Percentiles rank a stretch among this genome's conserved stretches.
Evolutionary conservation across 345 rosid genomes (phyloP).

Genomic region (Citrus sinensis): DVS_A1.0 CM039165.1:33161001-33161500

Average conservation of each 20-base stretch:
- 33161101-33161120: no score
- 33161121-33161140: no score
- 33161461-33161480: conserved; percentile 10
- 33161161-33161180: no score
- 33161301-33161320: neutral
- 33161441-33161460: neutral
- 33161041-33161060: no score
- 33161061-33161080: no score
- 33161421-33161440: neutral
- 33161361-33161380: neutral
- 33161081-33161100: no score
- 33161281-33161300: neutral
- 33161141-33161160: no score
- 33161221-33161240: no score
- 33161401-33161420: neutral
- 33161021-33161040: neutral
- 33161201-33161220: neutral
- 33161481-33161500: conserved; percentile 30
- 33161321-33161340: neutral
- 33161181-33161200: neutral
- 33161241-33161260: neutral
- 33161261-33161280: conserved; percentile 10
- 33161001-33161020: neutral
- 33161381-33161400: neutral
- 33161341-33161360: neutral